Evolutionary conservation across 495 filamentous ascomycete genomes (phyloP).

Genomic region (Penicillium manginii): DNA sequence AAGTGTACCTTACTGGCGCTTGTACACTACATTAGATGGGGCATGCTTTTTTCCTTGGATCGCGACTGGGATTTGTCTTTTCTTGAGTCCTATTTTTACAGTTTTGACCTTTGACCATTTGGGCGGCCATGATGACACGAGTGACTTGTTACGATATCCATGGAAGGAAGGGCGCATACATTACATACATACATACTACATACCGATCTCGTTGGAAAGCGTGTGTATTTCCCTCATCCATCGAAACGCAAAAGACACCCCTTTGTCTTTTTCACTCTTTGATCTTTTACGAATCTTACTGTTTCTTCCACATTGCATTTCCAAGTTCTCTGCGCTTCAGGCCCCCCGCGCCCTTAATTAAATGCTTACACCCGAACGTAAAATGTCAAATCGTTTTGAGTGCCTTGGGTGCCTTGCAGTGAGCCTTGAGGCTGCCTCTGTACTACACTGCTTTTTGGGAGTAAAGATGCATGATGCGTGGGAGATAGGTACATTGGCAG

Average conservation of each 20-base stretch:
- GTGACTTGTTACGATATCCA: not conserved
- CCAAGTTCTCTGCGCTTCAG: not conserved
- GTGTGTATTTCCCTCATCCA: not conserved
- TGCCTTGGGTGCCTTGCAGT: not conserved
- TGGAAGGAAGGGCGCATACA: too few species aligned
- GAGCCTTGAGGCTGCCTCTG: not conserved
- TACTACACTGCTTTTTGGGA: not conserved
- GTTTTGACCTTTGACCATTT: not conserved
- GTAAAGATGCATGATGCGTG: too few species aligned
- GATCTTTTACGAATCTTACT: not conserved
- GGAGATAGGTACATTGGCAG: too few species aligned
- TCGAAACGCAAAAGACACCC: not conserved
- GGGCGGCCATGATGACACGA: not conserved
- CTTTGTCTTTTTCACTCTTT: not conserved
- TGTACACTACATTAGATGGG: constrained; percentile 6
- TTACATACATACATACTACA: too few species aligned
- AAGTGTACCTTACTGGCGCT: not conserved
- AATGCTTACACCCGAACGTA: not conserved
- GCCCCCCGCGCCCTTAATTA: not conserved
- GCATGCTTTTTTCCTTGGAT: not conserved
- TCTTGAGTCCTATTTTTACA: not conserved
- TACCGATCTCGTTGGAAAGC: too few species aligned
- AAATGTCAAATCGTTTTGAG: not conserved
- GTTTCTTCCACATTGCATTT: not conserved
- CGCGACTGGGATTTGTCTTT: not conserved